These are phyloP conservation scores for Penicillium silybi DNA, from an alignment of 495 filamentous ascomycete species.

Conservation along the genomic window DNA sequence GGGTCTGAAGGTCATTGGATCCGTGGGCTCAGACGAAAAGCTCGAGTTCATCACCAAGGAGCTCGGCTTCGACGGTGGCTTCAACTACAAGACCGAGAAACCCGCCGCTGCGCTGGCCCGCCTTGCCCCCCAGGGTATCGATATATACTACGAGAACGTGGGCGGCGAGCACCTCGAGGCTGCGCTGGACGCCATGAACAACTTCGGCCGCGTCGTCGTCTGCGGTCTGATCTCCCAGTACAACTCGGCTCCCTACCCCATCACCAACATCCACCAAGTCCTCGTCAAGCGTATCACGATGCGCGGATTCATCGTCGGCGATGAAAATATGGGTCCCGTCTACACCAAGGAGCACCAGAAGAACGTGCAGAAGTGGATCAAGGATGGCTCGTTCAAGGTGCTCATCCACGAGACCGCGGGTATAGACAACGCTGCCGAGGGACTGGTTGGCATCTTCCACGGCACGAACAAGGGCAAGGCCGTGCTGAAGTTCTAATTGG, in stretches of 20 bases:
- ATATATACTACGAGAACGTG: constrained; percentile 97
- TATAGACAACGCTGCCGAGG: constrained; percentile 77
- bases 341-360: constrained; percentile 75
- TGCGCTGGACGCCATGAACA: constrained; percentile 63
- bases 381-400: constrained; percentile 74
- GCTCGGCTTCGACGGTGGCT: constrained; percentile 65
- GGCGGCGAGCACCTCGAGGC: constrained; percentile 86
- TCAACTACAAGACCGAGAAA: constrained; percentile 76
- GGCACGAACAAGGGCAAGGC: constrained; percentile 95
- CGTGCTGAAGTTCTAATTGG: constrained; percentile 63
- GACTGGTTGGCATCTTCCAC: constrained; percentile 78
- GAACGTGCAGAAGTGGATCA: constrained; percentile 79
- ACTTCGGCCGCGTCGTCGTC: constrained; percentile 64
- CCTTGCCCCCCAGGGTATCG: constrained; percentile 76
- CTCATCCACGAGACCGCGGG: constrained; percentile 68
- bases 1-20: constrained; percentile 79
- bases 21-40: constrained; percentile 66
- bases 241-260: constrained; percentile 63
- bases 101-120: constrained; percentile 64
- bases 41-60: constrained; percentile 62
- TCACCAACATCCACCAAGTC: constrained; percentile 59
- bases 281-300: constrained; percentile 56
- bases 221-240: constrained; percentile 78
- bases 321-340: constrained; percentile 62
- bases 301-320: constrained; percentile 76